phyloP scores from a whole-genome alignment of 352 stramenopile genomes.

The Phytophthora idaei region DNA sequence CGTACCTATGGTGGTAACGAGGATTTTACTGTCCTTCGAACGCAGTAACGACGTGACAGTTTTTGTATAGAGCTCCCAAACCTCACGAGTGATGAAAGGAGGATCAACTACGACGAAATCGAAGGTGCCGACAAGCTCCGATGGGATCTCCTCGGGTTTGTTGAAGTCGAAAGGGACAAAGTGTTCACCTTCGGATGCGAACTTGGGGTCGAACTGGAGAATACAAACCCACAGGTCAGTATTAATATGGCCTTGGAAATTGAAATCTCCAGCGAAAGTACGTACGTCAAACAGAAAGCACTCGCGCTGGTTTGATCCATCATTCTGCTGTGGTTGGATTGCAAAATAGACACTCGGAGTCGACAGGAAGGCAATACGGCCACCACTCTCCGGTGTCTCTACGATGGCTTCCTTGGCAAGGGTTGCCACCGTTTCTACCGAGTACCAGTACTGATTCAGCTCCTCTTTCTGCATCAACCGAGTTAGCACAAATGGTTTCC shows the following conservation, averaged over 20 bases:
- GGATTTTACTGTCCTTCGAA: constrained; percentile 65
- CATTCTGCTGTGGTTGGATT: constrained; percentile 50
- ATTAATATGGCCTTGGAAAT: not conserved
- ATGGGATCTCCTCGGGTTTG: constrained; percentile 66
- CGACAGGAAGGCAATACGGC: constrained; percentile 90
- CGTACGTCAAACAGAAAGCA: constrained; percentile 92
- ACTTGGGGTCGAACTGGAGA: constrained; percentile 87
- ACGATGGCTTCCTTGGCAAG: constrained; percentile 67
- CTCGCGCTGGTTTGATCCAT: constrained; percentile 33
- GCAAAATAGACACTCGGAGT: constrained; percentile 95
- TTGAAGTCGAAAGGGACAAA: constrained; percentile 95
- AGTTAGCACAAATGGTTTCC: not conserved
- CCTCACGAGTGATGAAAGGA: constrained; percentile 94
- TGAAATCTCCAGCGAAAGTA: not conserved
- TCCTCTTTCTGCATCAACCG: constrained; percentile 79
- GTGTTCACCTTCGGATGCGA: constrained; percentile 47
- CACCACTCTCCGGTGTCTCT: constrained; percentile 45
- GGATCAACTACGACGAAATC: constrained; percentile 94
- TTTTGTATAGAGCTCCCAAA: constrained; percentile 91
- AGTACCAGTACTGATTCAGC: constrained; percentile 98
- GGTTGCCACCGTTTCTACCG: constrained; percentile 80
- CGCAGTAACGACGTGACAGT: constrained; percentile 67
- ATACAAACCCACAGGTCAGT: not conserved
- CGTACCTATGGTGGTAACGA: constrained; percentile 91
- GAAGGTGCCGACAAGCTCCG: constrained; percentile 66